A percentile compares a stretch with the other conserved stretches of the same genome.
Evolutionary conservation across 2,329 filamentous ascomycete species (phyloP).

Genomic region (Aspergillaceae sp.): DNA sequence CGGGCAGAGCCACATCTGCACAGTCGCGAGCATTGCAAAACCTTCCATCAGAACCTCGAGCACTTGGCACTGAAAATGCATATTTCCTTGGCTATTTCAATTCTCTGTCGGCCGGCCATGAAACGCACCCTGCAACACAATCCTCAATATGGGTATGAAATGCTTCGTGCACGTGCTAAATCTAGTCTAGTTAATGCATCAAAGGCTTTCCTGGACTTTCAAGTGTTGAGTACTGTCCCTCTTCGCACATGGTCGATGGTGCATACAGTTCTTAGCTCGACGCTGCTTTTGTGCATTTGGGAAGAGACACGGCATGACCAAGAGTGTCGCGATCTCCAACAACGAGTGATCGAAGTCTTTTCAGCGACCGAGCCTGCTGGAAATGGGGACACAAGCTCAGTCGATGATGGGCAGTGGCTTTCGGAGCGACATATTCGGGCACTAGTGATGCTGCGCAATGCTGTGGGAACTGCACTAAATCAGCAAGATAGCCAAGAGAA

Average conservation of each 20-base stretch:
- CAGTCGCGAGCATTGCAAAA: conserved; percentile 30
- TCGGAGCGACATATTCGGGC: conserved; percentile 22
- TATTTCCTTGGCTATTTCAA: conserved; percentile 47
- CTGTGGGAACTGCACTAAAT: conserved; percentile 10
- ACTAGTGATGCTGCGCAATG: conserved; percentile 17
- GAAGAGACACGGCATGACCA: conserved; percentile 22
- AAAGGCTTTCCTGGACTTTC: conserved; percentile 24
- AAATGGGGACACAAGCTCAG: conserved; percentile 5
- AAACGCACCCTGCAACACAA: conserved; percentile 20
- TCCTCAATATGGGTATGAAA: conserved; percentile 2
- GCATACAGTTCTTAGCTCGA: conserved; percentile 26
- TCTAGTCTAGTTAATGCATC: conserved; percentile 20
- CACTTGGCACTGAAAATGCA: conserved; percentile 50
- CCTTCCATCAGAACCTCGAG: conserved; percentile 42
- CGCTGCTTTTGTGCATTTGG: conserved; percentile 26
- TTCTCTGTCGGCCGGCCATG: conserved; percentile 49
- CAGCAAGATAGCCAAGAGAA: conserved; percentile 4
- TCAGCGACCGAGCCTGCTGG: conserved; percentile 11
- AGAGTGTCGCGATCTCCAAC: conserved; percentile 21
- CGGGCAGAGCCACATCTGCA: conserved; percentile 44
- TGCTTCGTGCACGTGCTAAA: conserved; percentile 17
- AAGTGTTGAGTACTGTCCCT: conserved; percentile 23
- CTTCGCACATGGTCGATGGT: conserved; percentile 28
- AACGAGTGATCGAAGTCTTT: conserved; percentile 23
- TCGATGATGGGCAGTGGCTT: conserved; percentile 20